These are phyloP conservation scores for Saccharomyces paradoxus DNA, from an alignment of 805 yeast species.

Conservation along the genomic window DNA sequence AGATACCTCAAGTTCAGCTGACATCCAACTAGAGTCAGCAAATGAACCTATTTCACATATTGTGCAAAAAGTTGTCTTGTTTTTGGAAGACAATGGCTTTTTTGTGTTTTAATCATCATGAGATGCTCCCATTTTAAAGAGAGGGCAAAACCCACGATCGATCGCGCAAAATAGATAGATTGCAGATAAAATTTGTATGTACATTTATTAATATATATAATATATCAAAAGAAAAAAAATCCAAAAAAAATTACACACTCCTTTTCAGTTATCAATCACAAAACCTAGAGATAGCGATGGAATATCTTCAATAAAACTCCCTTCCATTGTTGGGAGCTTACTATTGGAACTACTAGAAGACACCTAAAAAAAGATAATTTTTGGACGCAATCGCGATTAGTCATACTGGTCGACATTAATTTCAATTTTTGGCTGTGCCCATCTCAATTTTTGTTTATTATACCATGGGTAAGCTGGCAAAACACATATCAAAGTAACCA, in stretches of 20 bases:
- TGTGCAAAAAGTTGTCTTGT: conserved; percentile 62
- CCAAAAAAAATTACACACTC: background rate
- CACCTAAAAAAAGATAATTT: background rate
- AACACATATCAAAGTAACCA: conserved; percentile 32
- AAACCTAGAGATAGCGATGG: background rate
- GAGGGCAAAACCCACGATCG: background rate
- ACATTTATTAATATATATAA: background rate
- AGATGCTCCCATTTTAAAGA: background rate
- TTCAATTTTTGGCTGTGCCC: conserved; percentile 32
- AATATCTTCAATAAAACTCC: background rate
- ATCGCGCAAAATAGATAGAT: background rate
- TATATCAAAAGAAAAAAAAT: background rate
- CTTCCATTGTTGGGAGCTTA: background rate
- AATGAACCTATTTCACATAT: conserved; percentile 57
- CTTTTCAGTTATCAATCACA: background rate
- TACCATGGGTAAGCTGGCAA: conserved; percentile 56
- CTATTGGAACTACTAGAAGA: background rate
- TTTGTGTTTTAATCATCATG: conserved; percentile 39
- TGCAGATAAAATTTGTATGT: background rate
- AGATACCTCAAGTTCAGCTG: conserved; percentile 45
- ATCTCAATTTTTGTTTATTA: conserved; percentile 41
- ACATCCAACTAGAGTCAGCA: conserved; percentile 47
- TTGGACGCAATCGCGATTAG: background rate
- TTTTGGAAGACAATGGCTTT: conserved; percentile 78
- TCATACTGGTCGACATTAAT: background rate